Evolutionary conservation across 2,329 filamentous ascomycete species (phyloP).

Genomic region (Aureobasidium namibiae): DNA sequence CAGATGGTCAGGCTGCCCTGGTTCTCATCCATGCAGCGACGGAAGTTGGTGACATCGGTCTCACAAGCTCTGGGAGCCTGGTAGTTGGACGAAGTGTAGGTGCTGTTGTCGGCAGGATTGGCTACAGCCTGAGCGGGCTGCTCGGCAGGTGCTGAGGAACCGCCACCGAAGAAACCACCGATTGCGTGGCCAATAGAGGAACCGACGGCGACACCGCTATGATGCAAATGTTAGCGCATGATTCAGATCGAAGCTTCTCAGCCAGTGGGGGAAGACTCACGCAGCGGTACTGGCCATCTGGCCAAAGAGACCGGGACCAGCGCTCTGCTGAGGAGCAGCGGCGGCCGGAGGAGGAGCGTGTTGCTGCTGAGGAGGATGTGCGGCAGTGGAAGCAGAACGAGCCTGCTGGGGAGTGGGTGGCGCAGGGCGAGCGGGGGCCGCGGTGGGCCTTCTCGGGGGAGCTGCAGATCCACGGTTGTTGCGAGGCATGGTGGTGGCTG

Average conservation of each 20-base stretch:
- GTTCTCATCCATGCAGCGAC: constrained; percentile 94
- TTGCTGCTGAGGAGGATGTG: constrained; percentile 37
- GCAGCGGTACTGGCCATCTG: constrained; percentile 98
- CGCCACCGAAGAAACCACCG: constrained; percentile 75
- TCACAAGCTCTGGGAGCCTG: constrained; percentile 52
- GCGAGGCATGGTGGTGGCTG: constrained; percentile 36
- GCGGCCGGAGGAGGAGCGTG: constrained; percentile 40
- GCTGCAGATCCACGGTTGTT: constrained; percentile 38
- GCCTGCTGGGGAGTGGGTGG: constrained; percentile 59
- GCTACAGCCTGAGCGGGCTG: constrained; percentile 35
- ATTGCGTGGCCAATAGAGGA: constrained; percentile 93
- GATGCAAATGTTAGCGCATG: constrained; percentile 20
- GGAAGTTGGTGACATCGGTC: constrained; percentile 74
- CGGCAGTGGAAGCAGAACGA: constrained; percentile 43
- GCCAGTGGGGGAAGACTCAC: constrained; percentile 51
- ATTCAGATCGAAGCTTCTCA: neutral
- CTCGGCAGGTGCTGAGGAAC: constrained; percentile 47
- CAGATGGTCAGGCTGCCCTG: constrained; percentile 91
- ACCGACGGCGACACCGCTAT: constrained; percentile 89
- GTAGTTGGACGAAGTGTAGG: constrained; percentile 27
- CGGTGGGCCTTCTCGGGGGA: constrained; percentile 37
- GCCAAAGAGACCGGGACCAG: constrained; percentile 79
- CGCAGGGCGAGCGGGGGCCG: constrained; percentile 40
- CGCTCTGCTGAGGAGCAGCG: constrained; percentile 34
- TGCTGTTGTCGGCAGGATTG: constrained; percentile 29